phyloP scores from a whole-genome alignment of 2,329 filamentous ascomycete genomes.

The Ascocoryne sarcoides region DNA sequence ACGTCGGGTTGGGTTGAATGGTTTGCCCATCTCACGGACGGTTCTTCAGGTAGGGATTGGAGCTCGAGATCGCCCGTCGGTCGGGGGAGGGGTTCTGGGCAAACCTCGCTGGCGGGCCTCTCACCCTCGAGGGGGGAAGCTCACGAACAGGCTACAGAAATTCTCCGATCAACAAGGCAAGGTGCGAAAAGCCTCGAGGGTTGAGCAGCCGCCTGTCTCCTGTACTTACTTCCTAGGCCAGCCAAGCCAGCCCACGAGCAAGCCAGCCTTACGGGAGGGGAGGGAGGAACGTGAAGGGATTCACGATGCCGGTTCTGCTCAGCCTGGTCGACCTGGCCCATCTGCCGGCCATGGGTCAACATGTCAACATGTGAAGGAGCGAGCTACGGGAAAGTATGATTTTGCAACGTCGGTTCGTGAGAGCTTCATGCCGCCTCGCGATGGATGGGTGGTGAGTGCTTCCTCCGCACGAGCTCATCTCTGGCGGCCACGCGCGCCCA shows the following conservation, averaged over 20 bases:
- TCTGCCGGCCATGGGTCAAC: constrained; percentile 20
- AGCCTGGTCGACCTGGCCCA: constrained; percentile 11
- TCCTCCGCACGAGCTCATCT: constrained; percentile 6
- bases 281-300: no score
- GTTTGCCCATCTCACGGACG: no score
- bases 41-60: neutral
- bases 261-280: no score
- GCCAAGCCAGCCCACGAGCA: constrained; percentile 1
- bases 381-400: neutral
- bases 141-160: constrained; percentile 6
- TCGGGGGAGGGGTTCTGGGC: neutral
- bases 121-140: constrained; percentile 15
- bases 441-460: neutral
- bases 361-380: neutral
- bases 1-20: no score
- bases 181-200: constrained; percentile 17
- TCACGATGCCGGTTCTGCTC: constrained; percentile 20
- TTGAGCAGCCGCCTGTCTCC: constrained; percentile 8
- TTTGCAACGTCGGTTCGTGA: neutral
- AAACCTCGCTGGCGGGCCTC: neutral
- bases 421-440: neutral
- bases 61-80: neutral
- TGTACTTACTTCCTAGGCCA: no score
- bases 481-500: no score
- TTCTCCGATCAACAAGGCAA: constrained; percentile 20